Conservation (phyloP, 441 rosid species). For the Corymbia citriodora region DNA sequence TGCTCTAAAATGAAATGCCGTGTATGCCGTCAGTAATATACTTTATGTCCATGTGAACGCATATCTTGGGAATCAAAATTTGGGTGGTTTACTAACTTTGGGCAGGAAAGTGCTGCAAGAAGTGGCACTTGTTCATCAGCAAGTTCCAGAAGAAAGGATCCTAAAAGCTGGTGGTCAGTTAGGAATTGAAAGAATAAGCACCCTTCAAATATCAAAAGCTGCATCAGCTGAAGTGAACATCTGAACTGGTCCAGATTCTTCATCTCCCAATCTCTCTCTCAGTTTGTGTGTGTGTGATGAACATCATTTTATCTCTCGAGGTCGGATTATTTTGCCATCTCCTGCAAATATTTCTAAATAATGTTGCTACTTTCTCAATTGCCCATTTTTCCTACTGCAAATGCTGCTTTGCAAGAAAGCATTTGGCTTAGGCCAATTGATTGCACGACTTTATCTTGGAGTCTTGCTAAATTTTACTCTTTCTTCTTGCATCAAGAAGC, state of each 20-base stretch:
- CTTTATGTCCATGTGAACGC: background rate
- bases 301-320: background rate
- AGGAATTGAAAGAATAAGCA: too few relatives aligned
- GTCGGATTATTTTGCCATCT: background rate
- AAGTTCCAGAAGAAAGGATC: constrained; percentile 33
- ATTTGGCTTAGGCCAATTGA: too few relatives aligned
- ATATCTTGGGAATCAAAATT: background rate
- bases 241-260: constrained; percentile 40
- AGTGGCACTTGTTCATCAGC: constrained; percentile 38
- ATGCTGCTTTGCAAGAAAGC: too few relatives aligned
- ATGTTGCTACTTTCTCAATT: background rate
- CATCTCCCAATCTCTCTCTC: constrained; percentile 3
- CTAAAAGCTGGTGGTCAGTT: constrained; percentile 7
- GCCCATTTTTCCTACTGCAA: too few relatives aligned
- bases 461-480: background rate
- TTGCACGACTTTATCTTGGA: too few relatives aligned
- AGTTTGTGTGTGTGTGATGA: background rate
- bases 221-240: constrained; percentile 27
- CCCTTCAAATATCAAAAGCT: constrained; percentile 43
- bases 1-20: background rate
- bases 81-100: background rate
- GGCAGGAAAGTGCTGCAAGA: constrained; percentile 68
- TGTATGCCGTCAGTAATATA: rapidly evolving
- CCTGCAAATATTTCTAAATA: background rate
- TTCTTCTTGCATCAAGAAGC: background rate